Evolutionary conservation across 2,329 filamentous ascomycete genomes (phyloP), one percentile per base, ranked within the genome.

Genomic region (Dactylellina parvicollis): DNA sequence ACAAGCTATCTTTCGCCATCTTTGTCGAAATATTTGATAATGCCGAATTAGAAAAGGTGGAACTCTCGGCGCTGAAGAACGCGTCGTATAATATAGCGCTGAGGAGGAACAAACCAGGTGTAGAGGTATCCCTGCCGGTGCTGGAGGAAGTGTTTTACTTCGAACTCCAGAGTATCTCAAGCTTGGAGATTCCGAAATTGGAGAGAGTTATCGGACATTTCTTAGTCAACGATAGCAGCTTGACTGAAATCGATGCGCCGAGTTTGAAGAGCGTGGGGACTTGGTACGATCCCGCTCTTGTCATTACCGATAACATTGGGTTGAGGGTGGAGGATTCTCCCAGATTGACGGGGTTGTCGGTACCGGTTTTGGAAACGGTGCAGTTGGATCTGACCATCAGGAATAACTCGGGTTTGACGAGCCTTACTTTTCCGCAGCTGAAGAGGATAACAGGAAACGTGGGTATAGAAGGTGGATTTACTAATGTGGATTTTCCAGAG

Each of bases 21-120:
- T 71, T 71, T 38, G 66, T 71, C 38, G 56, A 71, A 32, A 71
- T 71, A 26, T 72, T 57, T 34, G 52, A 72, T 38, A 64, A 72
- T 34, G 44, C 36, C 1, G 9, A 24, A 8, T 16, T 72, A 26
- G 50, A 64, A 20, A 72, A 36, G n/a, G 8, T 72, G 3, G 59
- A 64, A 20, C 50, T 72, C 14, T 49, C 50, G 1, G 66, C 50
- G 14, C 28, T 72, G 18, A 64, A 32, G 18, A 72, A 72, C 36
- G 49, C 57, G 28, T 72, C 66, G 3, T 72, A 50, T 18, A 54
- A 72, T 14, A 24, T 72, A 24, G 66, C 57, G 3, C 32, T 72
- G 30, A 50, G 42, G 42, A 49, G 66, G 8, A 72, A 72, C 26
- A 57, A 24, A n/a, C 66, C 66, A 10, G 66, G 59, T 0, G 4